Evolutionary conservation across 176 grass and related monocot genomes (phyloP), one percentile per base, ranked within the genome.

Genomic region (Pontederia crassipes): DNA sequence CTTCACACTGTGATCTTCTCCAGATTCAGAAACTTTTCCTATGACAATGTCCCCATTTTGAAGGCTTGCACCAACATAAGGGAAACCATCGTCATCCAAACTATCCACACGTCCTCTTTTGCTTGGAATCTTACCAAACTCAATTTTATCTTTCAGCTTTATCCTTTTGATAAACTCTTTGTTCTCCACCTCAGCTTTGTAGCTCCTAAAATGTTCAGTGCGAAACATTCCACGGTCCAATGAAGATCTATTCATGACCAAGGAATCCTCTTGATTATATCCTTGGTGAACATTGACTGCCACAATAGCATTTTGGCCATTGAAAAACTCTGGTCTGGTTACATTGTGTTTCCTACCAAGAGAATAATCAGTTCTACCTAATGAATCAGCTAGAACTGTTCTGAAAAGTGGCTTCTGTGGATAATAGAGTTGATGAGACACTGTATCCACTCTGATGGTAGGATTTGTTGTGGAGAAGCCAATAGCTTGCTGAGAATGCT

Each of bases 281-380:
- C 92, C 92, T 74, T 91, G 87, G 78, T 97, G 87, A 81, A 97
- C 81, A 68, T 97, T 97, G 17, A 97, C 92, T 7, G 92, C 87
- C 10, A 97, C 92, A 71, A 97, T 97, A 35, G 87, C 87, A 80
- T 97, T 97, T 75, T 97, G 92, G 9, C 92, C 87, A 74, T 97
- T 97, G 81, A 85, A 97, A 78, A 82, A 97, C 62, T 97, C 87
- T n/a, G 92, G 87, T 65, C 78, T 79, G 35, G 80, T 51, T 52
- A 85, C 66, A 49, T 70, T 73, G 65, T 82, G 73, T 62, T 64
- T 97, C 66, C 76, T 77, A 67, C 92, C 84, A 59, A 72, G 69
- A 52, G 72, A 20, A 74, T 74, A 74, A 80, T 85, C 83, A 82
- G 69, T 57, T 56, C 84, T 79, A 29, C 81, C 84, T 70, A 91